Conservation (phyloP, 177 flowering plant genomes). For the Vitis hybrid region DNA sequence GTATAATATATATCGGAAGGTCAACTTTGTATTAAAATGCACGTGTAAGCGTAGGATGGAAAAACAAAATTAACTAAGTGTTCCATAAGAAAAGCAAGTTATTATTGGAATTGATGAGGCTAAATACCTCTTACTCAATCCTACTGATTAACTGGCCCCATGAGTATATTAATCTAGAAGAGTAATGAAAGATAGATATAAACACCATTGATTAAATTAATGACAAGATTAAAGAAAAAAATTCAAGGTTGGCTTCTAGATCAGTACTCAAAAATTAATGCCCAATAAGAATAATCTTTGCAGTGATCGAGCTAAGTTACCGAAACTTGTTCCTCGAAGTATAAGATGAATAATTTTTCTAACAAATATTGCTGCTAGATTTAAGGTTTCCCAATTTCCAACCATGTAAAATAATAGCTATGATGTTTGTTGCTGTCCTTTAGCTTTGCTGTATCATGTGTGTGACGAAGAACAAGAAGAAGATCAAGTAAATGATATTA, state of each 20-base stretch:
- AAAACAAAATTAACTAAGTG: no score
- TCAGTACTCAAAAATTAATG: neutral
- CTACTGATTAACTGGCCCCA: neutral
- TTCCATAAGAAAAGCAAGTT: no score
- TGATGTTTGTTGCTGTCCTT: neutral
- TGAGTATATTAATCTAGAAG: no score
- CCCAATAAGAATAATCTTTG: neutral
- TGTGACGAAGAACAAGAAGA: neutral
- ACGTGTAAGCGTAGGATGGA: neutral
- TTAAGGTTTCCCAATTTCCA: conserved; percentile 20
- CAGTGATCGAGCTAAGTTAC: neutral
- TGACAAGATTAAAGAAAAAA: neutral
- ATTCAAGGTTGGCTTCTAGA: neutral
- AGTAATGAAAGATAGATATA: no score
- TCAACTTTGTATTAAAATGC: conserved; percentile 22
- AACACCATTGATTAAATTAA: neutral
- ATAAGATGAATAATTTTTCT: neutral
- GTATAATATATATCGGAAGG: neutral
- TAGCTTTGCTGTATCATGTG: neutral
- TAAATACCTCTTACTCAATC: neutral
- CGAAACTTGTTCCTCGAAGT: neutral
- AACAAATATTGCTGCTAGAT: conserved; percentile 12
- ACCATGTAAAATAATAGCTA: conserved; percentile 10
- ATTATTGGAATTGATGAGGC: no score
- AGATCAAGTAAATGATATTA: neutral